These are phyloP conservation scores for Silene noctiflora DNA, from an alignment of 179 eudicot genomes.

Conservation along the genomic window DNA sequence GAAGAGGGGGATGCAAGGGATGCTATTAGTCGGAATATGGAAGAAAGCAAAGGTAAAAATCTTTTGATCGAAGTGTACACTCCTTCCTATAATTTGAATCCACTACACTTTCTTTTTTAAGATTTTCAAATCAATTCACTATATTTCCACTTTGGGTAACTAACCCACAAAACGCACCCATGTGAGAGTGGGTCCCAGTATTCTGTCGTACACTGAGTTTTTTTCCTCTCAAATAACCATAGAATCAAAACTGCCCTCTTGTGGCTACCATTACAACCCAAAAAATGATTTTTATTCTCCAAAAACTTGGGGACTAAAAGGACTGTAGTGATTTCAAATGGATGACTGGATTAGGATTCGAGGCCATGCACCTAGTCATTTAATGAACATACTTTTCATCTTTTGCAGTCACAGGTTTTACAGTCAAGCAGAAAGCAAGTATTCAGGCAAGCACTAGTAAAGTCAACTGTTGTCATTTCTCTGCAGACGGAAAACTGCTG, in stretches of 20 bases:
- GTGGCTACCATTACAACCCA: background rate
- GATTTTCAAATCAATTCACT: background rate
- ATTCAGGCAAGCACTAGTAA: conserved; percentile 85
- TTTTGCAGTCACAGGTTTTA: conserved; percentile 50
- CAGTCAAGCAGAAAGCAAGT: conserved; percentile 66
- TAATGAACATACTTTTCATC: background rate
- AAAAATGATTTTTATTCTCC: background rate
- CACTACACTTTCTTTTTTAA: background rate
- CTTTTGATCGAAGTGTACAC: background rate
- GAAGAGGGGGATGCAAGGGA: conserved; percentile 93
- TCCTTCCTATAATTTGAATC: background rate
- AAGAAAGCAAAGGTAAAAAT: conserved; percentile 73
- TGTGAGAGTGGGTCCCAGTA: conserved; percentile 3
- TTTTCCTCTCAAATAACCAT: too few species aligned
- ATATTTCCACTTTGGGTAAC: background rate
- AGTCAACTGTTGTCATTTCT: conserved; percentile 93
- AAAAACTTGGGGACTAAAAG: background rate
- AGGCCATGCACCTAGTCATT: conserved; percentile 1
- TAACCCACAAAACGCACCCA: background rate
- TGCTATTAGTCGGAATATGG: conserved; percentile 76
- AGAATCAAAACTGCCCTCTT: background rate
- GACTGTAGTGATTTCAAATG: background rate
- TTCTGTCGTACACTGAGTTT: too few species aligned
- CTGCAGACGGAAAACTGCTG: conserved; percentile 91
- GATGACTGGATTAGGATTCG: background rate